Base-by-base conservation (phyloP, 2,329 filamentous ascomycete species). In the Nakataea oryzae region DNA sequence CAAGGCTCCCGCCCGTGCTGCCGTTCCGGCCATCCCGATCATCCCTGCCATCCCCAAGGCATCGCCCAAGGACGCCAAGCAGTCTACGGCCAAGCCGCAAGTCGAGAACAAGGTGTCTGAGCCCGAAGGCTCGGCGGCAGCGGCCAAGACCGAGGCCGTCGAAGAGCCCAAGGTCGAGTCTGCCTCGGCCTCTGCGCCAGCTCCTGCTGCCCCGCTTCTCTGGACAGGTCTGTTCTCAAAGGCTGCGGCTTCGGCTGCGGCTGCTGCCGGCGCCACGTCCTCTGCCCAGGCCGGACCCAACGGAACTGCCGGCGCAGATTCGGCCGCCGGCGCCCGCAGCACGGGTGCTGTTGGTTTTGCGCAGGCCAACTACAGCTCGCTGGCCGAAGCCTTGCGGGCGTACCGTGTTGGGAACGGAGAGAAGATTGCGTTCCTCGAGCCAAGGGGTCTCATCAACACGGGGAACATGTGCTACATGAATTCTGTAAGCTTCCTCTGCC, bases 401-500 rank as follows among this genome's bases (percentile, higher is more conserved):
- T 95, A 93, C 73, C 84, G 83, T 61, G 86, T 92, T 28, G 82
- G 85, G 63, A 79, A 80, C 50, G 81, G 81, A 50, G 78, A 83
- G 34, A 90, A 88, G 69, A 79, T 93, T 67, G 81, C 89, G 24
- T 97, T 97, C 70, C 81, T 99, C 60, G 91, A 97, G 75, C 95
- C 95, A 60, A 86, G 93, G 67, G 95, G 95, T 59, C 83, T 99
- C 70, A 90, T 96, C 67, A 99, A 99, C 76, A 96, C 93, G 54
- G 95, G 95, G 59, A 97, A 99, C 72, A 96, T 97, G 90, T 99
- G 95, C 76, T 99, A 99, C 77, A 97, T 99, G 95, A 99, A 97
- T 79, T 97, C 95, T 66, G 93, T 96, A 81, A 77, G 90, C n/a
- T 14, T 78, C 32, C 28, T 13, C 4, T 24, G 24, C 14, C 56